Evolutionary conservation across 2,329 filamentous ascomycete genomes (phyloP), one percentile per base, ranked within the genome.

Genomic region (Pseudogymnoascus sp.): DNA sequence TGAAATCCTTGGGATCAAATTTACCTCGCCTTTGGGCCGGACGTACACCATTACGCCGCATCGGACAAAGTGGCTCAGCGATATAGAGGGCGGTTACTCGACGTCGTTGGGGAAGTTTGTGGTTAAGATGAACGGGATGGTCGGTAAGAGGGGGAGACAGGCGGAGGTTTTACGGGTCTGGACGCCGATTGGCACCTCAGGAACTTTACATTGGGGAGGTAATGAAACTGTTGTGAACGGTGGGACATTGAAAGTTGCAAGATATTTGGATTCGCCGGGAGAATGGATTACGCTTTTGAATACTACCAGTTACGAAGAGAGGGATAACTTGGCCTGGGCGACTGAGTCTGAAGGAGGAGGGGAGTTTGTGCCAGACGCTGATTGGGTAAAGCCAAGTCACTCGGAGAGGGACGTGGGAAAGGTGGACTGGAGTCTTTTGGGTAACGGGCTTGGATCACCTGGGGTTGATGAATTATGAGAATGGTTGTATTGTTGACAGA

Each of bases 21-120:
- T 74, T 7, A 60, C 62, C 5, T 35, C 19, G 9, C 65, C 66
- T 7, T 64, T 66, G 15, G 71, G 72, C 21, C 67, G 64, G 44
- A 67, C 38, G 9, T 76, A 74, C 73, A 63, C 23, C 19, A 69
- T 75, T 40, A 61, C 40, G 6, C 73, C 74, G 3, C 40, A 56
- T 33, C 63, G 66, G 60, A 70, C 64, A 1, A 65, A 65, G 56
- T 60, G 59, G 59, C 63, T 73, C 50, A 64, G 26, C 35, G 64
- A 61, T 21, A 67, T 67, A 0, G 46, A 67, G 46, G 64, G 63
- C 3, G 70, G 68, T 7, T 73, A 67, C 61, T 61, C 63, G 7
- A 69, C 66, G 15, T 61, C 60, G 1, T 23, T 68, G 64, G 71
- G 70, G 0, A 23, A 9, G 26, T 71, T 69, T 63, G 63, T 59